Evolutionary conservation across 2,329 filamentous ascomycete genomes (phyloP), one percentile per base, ranked within the genome.

Genomic region (Exophiala sp.): DNA sequence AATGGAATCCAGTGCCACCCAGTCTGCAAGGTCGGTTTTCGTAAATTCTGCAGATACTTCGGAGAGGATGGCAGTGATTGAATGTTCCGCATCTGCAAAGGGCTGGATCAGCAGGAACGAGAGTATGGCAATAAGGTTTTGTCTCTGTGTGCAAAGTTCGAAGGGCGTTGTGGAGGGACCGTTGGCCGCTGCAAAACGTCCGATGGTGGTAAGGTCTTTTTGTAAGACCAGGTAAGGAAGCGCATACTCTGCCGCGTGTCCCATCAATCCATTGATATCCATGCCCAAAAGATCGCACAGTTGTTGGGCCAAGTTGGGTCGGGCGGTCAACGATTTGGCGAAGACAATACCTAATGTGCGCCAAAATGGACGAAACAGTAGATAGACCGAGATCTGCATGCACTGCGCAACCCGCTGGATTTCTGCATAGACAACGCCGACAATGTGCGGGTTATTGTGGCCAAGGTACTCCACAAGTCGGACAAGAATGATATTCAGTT

Each of bases 311-410:
- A 91, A 87, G 63, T 94, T 89, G n/a, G 94, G 92, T 43, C 87
- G 83, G 44, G 82, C 79, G 18, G 86, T 79, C 57, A 97, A 79
- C 63, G 96, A 89, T 67, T 91, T 92, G 24, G 94, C 86, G 2
- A 89, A 85, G 46, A 86, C 81, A 55, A 92, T 87, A 0, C 90
- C 91, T 41, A 99, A 77, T 29, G 82, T 92, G 61, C 84, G 83
- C 91, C 92, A 97, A 69, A 91, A 97, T 0, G 92, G 91, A 51
- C 86, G 84, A 52, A 97, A 86, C 0, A 99, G 75, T 12, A 84
- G 82, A 24, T 80, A 78, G 1, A 86, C 80, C 1, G 83, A 86
- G 35, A 82, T 76, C 2, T 78, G 76, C 38, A 84, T 80, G 44
- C 78, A 75, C 47, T 86, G 80, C 1, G 91, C 87, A 45, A 97